phyloP scores from a whole-genome alignment of 345 rosid genomes.

The Linum lewisii region DNA sequence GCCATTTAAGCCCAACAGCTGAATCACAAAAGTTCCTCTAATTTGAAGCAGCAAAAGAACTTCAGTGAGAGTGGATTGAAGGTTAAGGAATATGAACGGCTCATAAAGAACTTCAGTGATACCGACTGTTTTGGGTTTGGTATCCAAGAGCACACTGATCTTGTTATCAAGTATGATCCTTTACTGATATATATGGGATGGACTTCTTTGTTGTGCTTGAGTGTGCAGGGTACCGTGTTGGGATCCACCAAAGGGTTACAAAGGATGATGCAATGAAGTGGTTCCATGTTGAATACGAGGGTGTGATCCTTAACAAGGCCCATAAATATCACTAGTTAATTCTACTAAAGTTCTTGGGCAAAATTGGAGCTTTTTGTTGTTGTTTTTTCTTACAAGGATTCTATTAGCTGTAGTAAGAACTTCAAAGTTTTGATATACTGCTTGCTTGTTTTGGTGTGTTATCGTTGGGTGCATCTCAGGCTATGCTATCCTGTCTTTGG shows the following conservation, averaged over 20 bases:
- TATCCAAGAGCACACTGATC: too few species aligned
- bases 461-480: too few species aligned
- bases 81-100: constrained; percentile 89
- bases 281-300: constrained; percentile 1
- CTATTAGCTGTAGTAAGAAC: too few species aligned
- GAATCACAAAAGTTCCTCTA: too few species aligned
- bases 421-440: too few species aligned
- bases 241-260: background rate
- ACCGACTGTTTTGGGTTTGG: too few species aligned
- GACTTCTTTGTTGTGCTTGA: background rate
- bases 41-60: too few species aligned
- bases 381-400: background rate
- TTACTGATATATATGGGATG: constrained; percentile 5
- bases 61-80: constrained; percentile 96
- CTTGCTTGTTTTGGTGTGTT: too few species aligned
- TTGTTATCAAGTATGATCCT: too few species aligned
- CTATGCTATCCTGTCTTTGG: too few species aligned
- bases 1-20: too few species aligned
- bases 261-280: constrained; percentile 3
- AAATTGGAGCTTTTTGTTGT: background rate
- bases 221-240: constrained; percentile 1
- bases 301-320: constrained; percentile 6
- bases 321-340: background rate
- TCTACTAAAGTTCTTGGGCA: background rate
- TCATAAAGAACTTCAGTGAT: too few species aligned